Percentiles rank a stretch among this genome's conserved stretches.
Evolutionary conservation across 345 rosid species (phyloP).

Genomic region (Eucalyptus tenuipes): DNA sequence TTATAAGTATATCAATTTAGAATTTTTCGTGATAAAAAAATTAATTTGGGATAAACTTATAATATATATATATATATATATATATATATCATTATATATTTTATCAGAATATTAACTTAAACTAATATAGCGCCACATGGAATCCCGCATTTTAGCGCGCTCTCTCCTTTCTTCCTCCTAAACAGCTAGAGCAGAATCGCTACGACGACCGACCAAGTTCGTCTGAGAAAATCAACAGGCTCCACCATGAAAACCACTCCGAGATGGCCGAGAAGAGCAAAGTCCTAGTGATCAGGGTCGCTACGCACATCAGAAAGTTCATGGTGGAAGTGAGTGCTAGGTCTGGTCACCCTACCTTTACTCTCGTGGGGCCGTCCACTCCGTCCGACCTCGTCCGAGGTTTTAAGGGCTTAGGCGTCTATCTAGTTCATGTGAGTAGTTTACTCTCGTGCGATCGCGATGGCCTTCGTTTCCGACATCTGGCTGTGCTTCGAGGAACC

Average conservation of each 20-base stretch:
- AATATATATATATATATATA: too few species aligned
- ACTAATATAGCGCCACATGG: neutral
- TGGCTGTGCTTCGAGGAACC: neutral
- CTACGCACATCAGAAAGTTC: slow-evolving; percentile 1
- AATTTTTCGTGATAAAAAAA: too few species aligned
- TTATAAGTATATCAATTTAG: accelerated
- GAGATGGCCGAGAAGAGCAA: neutral
- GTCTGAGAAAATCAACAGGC: neutral
- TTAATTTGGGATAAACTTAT: too few species aligned
- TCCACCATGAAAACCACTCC: neutral
- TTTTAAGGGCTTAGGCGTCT: neutral
- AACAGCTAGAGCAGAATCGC: neutral
- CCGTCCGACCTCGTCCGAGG: neutral
- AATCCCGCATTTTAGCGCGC: neutral
- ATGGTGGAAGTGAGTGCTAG: neutral
- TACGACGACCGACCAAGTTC: neutral
- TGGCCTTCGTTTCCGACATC: neutral
- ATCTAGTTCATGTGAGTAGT: neutral
- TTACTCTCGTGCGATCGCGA: neutral
- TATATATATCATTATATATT: too few species aligned
- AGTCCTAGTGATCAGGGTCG: neutral
- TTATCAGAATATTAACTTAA: too few species aligned
- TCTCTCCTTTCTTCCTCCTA: neutral
- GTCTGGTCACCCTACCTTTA: slow-evolving; percentile 1
- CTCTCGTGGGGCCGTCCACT: neutral